Evolutionary conservation across 2,329 filamentous ascomycete genomes (phyloP), one percentile per base, ranked within the genome.

Genomic region (Calonectria naviculata): DNA sequence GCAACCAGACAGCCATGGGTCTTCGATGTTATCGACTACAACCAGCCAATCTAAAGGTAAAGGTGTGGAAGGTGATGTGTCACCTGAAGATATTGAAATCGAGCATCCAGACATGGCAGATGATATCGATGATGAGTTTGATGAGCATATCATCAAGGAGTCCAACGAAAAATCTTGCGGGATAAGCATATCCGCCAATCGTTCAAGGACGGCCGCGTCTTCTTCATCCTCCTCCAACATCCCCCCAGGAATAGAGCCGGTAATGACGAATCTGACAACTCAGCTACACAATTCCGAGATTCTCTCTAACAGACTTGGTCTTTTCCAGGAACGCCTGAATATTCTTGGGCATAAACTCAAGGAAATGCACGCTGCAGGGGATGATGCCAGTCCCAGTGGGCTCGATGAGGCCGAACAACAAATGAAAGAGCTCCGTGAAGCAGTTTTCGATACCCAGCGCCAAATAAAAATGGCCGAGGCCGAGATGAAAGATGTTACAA

Each of bases 21-120:
- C 44, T 12, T 47, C 58, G 15, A 60, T 24, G 26, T 61, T 56
- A 6, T 17, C 36, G 13, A 63, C 24, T 10, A 65, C 67, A 5
- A 26, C 38, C 36, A 58, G 49, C 19, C 68, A 54, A 56, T 49
- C 58, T 19, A 76, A 76, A 34, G 67, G 47, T 24, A 76, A 75
- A n/a, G 54, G 38, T 3, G 8, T 69, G 13, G 71, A n/a, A 29
- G 70, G 66, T 44, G 83, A 84, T 15, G 61, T 79, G 5, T 79
- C 75, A 5, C 86, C 86, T 0, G 87, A 89, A 3, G 87, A 89
- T 67, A 88, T 89, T 61, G 82, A 88, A 54, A 84, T 89, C 28
- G 84, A 86, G 70, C 84, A 84, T 49, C 28, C 80, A 21, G 80
- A 81, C 38, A 74, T 54, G 6, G 62, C 75, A 31, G 78, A 79